Evolutionary conservation across 768 basidiomycete species (phyloP).

Genomic region (Tylopilus intermedius): DNA sequence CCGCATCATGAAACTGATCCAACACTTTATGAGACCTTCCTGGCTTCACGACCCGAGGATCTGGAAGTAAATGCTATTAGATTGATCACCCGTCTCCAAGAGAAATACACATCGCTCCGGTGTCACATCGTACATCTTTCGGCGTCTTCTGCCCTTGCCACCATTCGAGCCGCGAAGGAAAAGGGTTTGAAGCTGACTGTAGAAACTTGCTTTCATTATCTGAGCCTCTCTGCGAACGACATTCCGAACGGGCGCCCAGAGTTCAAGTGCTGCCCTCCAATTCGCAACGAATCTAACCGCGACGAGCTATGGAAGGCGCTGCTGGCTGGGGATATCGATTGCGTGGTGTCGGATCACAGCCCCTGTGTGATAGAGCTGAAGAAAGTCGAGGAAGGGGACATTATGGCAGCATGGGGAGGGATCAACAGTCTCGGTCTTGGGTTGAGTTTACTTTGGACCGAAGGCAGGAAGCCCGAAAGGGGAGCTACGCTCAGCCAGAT

Average conservation of each 20-base stretch:
- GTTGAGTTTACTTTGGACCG: constrained; percentile 84
- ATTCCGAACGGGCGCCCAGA: constrained; percentile 76
- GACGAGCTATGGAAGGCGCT: constrained; percentile 79
- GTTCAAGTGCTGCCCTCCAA: constrained; percentile 96
- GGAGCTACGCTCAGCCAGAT: constrained; percentile 57
- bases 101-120: constrained; percentile 58
- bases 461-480: constrained; percentile 49
- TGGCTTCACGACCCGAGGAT: constrained; percentile 74
- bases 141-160: constrained; percentile 73
- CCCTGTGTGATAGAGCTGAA: constrained; percentile 85
- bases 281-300: constrained; percentile 69
- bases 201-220: constrained; percentile 98
- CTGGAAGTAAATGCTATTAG: constrained; percentile 81
- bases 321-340: constrained; percentile 79
- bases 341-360: constrained; percentile 93
- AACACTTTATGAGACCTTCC: constrained; percentile 71
- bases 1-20: constrained; percentile 36
- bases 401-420: constrained; percentile 94
- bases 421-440: constrained; percentile 90
- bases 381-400: constrained; percentile 65
- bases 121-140: constrained; percentile 97
- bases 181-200: constrained; percentile 73
- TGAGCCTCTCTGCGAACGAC: constrained; percentile 65
- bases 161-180: constrained; percentile 64
- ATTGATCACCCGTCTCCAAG: constrained; percentile 65